Evolutionary conservation across 2,329 filamentous ascomycete genomes (phyloP).

Genomic region (Dothidotthia symphoricarpi): DNA sequence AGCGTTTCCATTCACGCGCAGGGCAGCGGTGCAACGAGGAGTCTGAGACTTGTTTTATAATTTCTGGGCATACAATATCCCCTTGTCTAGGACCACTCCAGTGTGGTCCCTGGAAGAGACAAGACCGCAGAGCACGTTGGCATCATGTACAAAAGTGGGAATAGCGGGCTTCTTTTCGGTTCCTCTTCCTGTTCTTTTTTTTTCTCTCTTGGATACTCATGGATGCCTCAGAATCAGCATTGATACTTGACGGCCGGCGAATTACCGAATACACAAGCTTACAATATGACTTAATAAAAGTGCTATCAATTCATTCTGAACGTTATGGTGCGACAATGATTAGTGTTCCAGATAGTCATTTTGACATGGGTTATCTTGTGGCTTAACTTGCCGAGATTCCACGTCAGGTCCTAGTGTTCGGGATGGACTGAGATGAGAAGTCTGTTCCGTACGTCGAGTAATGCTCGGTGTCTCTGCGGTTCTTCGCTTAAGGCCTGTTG

Average conservation of each 20-base stretch:
- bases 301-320: conserved; percentile 4
- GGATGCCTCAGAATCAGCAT: conserved; percentile 5
- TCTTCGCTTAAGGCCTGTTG: too few relatives aligned
- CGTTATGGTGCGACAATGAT: too few relatives aligned
- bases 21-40: too few relatives aligned
- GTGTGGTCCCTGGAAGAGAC: conserved; percentile 11
- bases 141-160: conserved; percentile 36
- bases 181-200: conserved; percentile 4
- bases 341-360: too few relatives aligned
- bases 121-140: conserved; percentile 17
- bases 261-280: conserved; percentile 21
- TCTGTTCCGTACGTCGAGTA: too few relatives aligned
- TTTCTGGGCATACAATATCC: conserved; percentile 22
- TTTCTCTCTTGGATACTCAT: conserved; percentile 4
- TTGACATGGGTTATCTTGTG: too few relatives aligned
- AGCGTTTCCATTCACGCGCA: background rate
- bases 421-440: too few relatives aligned
- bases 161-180: conserved; percentile 8
- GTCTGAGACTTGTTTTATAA: conserved; percentile 4
- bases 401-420: too few relatives aligned
- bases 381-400: too few relatives aligned
- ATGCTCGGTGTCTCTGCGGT: too few relatives aligned
- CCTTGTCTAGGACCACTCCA: conserved; percentile 5
- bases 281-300: conserved; percentile 21
- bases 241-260: conserved; percentile 12